Evolutionary conservation across 345 rosid species (phyloP), one percentile per base, ranked within the genome.

Genomic region (Eutrema yunnanense): DNA sequence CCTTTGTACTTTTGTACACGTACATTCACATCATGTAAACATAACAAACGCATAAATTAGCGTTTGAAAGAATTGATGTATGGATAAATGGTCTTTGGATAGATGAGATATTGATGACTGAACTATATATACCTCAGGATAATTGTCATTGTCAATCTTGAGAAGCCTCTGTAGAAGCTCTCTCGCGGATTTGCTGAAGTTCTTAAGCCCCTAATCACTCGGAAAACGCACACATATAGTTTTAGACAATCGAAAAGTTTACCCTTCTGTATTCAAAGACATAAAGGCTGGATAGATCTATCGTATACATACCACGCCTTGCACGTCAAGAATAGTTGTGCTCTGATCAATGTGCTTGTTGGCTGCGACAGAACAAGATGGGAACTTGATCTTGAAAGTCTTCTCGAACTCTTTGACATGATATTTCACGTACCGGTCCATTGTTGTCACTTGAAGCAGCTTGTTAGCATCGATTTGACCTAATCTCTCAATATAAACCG

Each of bases 361-460:
- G 34, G 98, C 92, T 50, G 98, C 96, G 46, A 92, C 84, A 8
- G 96, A 84, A 69, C 99, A 96, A 65, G 99, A 88, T 49, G 97
- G 98, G 73, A 96, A 96, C 88, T 96, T 96, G 75, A 90, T 52
- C 6, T 79, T 71, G 76, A 96, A 89, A 73, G 92, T 82, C 79
- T 84, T 96, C 87, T 96, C 98, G 72, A 96, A 96, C 83, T 92
- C 99, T 67, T 81, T 83, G 54, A 96, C 99, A 73, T 96, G 99
- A 79, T 96, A 92, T 74, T 80, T 96, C 60, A 96, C 82, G 76
- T 96, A 92, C 6, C 96, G 87, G 48, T 92, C 99, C 88, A 96
- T 82, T 14, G 89, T 84, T 10, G 99, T 96, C 52, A 84, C 98
- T 79, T 96, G 96, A 90, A 96, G 92, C 30, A 96, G 86, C 80